Evolutionary conservation across 2,329 filamentous ascomycete genomes (phyloP).

Genomic region (Colletotrichum tropicicola): DNA sequence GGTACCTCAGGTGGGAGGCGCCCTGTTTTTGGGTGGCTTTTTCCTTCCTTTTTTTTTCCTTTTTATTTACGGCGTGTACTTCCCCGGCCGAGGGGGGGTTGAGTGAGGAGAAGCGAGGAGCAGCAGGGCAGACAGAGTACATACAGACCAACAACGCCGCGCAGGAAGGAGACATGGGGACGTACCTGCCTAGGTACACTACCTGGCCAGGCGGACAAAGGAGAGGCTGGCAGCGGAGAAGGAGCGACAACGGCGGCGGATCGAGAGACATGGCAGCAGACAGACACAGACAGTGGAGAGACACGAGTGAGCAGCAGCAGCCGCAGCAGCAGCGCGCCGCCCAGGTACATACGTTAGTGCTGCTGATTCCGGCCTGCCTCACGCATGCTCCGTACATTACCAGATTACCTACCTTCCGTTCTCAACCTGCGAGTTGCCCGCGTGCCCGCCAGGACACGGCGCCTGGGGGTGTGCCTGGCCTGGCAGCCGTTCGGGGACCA

Average conservation of each 20-base stretch:
- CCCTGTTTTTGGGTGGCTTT: background rate
- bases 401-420: background rate
- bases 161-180: too few species aligned
- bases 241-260: too few species aligned
- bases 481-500: too few species aligned
- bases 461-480: too few species aligned
- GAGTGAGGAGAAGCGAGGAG: background rate
- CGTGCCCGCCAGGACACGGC: too few species aligned
- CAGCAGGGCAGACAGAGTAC: too few species aligned
- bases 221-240: too few species aligned
- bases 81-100: background rate
- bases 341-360: background rate
- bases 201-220: too few species aligned
- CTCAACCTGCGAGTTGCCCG: background rate
- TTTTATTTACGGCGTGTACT: background rate
- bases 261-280: too few species aligned
- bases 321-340: background rate
- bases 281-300: background rate
- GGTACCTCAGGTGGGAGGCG: background rate
- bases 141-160: too few species aligned
- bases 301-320: background rate
- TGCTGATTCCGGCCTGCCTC: background rate
- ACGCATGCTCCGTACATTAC: background rate
- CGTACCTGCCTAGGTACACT: too few species aligned
- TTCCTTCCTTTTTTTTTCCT: background rate